Percentiles rank a stretch among this genome's conserved stretches.
Evolutionary conservation across 768 basidiomycete species (phyloP).

Genomic region (Sutorius australiensis): DNA sequence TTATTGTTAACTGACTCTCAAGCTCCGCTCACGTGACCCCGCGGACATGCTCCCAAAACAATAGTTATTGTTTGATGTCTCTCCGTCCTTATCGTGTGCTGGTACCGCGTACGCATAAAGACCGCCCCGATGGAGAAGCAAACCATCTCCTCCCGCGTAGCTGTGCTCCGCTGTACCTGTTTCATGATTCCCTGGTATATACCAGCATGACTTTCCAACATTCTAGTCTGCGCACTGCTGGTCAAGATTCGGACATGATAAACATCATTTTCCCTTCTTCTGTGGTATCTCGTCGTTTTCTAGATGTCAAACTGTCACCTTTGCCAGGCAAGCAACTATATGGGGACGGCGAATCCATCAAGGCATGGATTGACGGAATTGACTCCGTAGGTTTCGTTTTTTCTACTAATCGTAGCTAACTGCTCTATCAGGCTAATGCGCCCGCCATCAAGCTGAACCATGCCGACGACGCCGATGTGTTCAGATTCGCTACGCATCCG

Average conservation of each 20-base stretch:
- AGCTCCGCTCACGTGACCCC: constrained; percentile 20
- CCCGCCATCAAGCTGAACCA: constrained; percentile 1
- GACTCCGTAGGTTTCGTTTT: constrained; percentile 16
- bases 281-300: neutral
- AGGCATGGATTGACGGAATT: constrained; percentile 28
- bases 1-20: constrained; percentile 24
- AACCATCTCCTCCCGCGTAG: constrained; percentile 17
- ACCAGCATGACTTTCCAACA: constrained; percentile 20
- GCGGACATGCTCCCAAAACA: constrained; percentile 12
- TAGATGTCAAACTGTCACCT: constrained; percentile 7
- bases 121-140: constrained; percentile 1
- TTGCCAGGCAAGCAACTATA: constrained; percentile 21
- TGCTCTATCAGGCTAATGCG: constrained; percentile 13
- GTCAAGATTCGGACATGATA: constrained; percentile 20
- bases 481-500: constrained; percentile 19
- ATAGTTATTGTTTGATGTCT: constrained; percentile 28
- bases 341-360: constrained; percentile 18
- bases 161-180: constrained; percentile 27
- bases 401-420: neutral
- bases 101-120: constrained; percentile 17
- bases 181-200: constrained; percentile 6
- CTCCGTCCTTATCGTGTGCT: constrained; percentile 8
- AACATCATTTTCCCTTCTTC: constrained; percentile 16
- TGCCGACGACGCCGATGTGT: neutral
- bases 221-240: constrained; percentile 26